phyloP scores from a whole-genome alignment of 2,329 filamentous ascomycete genomes.

The Diaporthe longicolla region DNA sequence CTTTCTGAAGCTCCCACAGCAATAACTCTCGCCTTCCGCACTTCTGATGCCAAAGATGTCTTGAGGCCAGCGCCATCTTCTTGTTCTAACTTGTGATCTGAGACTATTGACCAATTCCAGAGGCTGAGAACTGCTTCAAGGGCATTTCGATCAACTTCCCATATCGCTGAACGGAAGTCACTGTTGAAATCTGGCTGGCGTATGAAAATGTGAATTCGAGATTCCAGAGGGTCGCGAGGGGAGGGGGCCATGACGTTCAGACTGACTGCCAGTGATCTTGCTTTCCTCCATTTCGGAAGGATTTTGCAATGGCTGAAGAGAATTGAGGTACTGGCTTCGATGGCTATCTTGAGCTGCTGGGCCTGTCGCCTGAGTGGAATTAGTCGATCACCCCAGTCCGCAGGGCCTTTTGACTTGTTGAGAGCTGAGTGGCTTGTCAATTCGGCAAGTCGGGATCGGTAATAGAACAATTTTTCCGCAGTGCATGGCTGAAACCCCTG shows the following conservation, averaged over 20 bases:
- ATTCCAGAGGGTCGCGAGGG: not conserved
- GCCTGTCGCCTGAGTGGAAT: not conserved
- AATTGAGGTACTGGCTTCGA: not conserved
- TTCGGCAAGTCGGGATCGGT: not conserved
- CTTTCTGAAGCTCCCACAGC: not conserved
- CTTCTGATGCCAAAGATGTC: not conserved
- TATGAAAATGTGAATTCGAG: not conserved
- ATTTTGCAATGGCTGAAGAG: not conserved
- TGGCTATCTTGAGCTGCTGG: not conserved
- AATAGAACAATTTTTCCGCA: not conserved
- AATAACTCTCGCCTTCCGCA: not conserved
- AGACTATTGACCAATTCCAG: not conserved
- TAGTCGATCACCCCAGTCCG: not conserved
- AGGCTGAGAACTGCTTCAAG: not conserved
- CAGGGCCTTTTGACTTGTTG: not conserved
- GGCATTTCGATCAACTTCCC: not conserved
- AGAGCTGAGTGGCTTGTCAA: not conserved
- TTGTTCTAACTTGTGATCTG: not conserved
- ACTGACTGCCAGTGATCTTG: constrained; percentile 1
- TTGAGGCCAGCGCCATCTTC: not conserved
- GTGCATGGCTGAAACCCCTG: not conserved
- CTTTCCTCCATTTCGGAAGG: not conserved
- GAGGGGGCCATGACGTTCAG: not conserved
- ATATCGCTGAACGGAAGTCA: not conserved
- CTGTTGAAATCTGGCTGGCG: not conserved